phyloP scores from a whole-genome alignment of 1,139 yeast genomes.

The Geotrichum klebahnii region DNA sequence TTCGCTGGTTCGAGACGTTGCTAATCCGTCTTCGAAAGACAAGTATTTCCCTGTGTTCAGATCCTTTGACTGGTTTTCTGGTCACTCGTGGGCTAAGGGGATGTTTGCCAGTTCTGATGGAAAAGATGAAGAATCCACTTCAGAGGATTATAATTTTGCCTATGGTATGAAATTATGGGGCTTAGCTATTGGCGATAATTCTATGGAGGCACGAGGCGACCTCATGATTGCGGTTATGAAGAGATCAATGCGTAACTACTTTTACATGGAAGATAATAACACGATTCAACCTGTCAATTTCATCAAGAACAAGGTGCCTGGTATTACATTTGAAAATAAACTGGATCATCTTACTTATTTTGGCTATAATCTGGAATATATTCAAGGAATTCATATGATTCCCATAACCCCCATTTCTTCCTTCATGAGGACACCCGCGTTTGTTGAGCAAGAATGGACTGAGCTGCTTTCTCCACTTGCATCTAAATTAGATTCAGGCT shows the following conservation, averaged over 20 bases:
- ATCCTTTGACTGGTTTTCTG: slow-evolving; percentile 74
- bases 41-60: slow-evolving; percentile 69
- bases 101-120: slow-evolving; percentile 68
- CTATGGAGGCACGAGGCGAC: slow-evolving; percentile 76
- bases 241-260: slow-evolving; percentile 60
- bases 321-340: slow-evolving; percentile 79
- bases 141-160: slow-evolving; percentile 77
- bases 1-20: slow-evolving; percentile 65
- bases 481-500: slow-evolving; percentile 61
- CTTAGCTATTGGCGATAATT: slow-evolving; percentile 57
- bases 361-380: slow-evolving; percentile 70
- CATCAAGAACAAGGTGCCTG: slow-evolving; percentile 64
- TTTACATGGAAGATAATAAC: slow-evolving; percentile 56
- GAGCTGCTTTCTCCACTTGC: slow-evolving; percentile 50
- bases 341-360: slow-evolving; percentile 88
- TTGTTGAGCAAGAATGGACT: slow-evolving; percentile 79
- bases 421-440: slow-evolving; percentile 61
- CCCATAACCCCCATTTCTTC: slow-evolving; percentile 87
- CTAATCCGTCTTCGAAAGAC: slow-evolving; percentile 63
- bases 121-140: slow-evolving; percentile 72
- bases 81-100: slow-evolving; percentile 86
- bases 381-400: slow-evolving; percentile 93
- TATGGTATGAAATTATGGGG: slow-evolving; percentile 86
- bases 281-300: slow-evolving; percentile 54
- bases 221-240: slow-evolving; percentile 65